These are phyloP conservation scores for Sideroxylon spinosum DNA, from an alignment of 179 eudicot genomes.

Conservation along the genomic window DNA sequence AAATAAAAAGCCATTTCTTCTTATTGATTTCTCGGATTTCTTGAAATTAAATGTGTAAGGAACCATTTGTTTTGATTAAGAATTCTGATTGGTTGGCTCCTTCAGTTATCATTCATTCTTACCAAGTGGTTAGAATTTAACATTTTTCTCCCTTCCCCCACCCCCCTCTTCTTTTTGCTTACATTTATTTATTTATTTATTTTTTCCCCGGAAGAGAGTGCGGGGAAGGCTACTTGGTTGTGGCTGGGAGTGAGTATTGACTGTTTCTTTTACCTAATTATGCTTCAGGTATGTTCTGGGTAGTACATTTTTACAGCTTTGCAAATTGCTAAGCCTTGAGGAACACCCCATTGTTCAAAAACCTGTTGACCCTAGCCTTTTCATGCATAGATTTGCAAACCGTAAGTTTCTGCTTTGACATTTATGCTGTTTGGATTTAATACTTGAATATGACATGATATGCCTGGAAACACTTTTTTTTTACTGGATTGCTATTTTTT, in stretches of 20 bases:
- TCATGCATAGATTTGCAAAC: constrained; percentile 67
- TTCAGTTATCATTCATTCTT: too few species aligned
- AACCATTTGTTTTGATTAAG: constrained; percentile 1
- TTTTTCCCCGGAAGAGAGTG: too few species aligned
- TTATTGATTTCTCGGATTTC: constrained; percentile 75
- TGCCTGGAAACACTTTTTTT: background rate
- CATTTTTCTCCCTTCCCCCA: background rate
- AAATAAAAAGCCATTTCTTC: constrained; percentile 61
- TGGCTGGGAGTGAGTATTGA: too few species aligned
- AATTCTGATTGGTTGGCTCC: background rate
- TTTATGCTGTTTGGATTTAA: background rate
- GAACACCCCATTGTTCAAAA: constrained; percentile 77
- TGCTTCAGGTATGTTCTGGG: constrained; percentile 74
- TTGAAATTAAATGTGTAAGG: constrained; percentile 82
- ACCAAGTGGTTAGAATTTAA: too few species aligned
- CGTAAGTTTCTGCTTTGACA: constrained; percentile 35
- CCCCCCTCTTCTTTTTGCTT: background rate
- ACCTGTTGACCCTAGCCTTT: constrained; percentile 92
- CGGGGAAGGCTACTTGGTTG: too few species aligned
- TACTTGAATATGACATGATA: background rate
- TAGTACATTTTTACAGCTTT: constrained; percentile 83
- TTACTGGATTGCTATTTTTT: background rate
- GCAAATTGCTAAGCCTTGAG: constrained; percentile 67
- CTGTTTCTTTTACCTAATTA: background rate
- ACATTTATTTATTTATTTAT: background rate